Conservation (phyloP, 106 monocot species). For the Vanilla planifolia region DNA sequence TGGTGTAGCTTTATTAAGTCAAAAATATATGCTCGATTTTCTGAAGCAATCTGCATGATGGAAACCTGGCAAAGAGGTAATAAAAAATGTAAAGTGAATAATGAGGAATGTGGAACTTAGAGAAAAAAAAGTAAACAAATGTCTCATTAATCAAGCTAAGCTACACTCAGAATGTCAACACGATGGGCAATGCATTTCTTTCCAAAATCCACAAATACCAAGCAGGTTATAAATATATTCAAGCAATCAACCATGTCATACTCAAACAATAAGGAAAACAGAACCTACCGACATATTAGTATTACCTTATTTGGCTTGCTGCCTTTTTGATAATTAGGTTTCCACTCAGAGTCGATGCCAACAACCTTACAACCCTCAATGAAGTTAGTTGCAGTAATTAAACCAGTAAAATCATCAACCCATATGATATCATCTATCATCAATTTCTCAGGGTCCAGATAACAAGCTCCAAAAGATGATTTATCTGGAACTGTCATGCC, state of each 20-base stretch:
- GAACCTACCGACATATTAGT: background rate
- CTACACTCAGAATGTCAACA: too few relatives aligned
- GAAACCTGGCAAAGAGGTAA: constrained; percentile 51
- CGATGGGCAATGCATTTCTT: too few relatives aligned
- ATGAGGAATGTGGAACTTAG: too few relatives aligned
- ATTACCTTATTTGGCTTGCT: constrained; percentile 77
- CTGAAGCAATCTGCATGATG: constrained; percentile 95
- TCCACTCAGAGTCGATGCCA: constrained; percentile 98
- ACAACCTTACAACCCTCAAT: constrained; percentile 81
- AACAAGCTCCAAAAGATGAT: constrained; percentile 21
- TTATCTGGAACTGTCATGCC: constrained; percentile 35
- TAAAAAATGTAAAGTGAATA: constrained; percentile 4
- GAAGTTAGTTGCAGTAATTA: constrained; percentile 55
- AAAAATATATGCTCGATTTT: constrained; percentile 77
- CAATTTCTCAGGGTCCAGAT: constrained; percentile 55
- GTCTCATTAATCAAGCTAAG: too few relatives aligned
- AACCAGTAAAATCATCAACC: constrained; percentile 62
- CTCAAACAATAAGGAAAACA: background rate
- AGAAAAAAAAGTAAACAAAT: too few relatives aligned
- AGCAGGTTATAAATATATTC: background rate
- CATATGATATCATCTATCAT: constrained; percentile 64
- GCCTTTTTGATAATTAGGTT: constrained; percentile 88
- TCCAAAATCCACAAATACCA: background rate
- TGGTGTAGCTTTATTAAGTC: constrained; percentile 88
- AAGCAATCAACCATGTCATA: background rate